Percentiles rank a stretch among this genome's conserved stretches.
Conservation (phyloP, 2,329 filamentous ascomycete species). For the Lojkania enalia region DNA sequence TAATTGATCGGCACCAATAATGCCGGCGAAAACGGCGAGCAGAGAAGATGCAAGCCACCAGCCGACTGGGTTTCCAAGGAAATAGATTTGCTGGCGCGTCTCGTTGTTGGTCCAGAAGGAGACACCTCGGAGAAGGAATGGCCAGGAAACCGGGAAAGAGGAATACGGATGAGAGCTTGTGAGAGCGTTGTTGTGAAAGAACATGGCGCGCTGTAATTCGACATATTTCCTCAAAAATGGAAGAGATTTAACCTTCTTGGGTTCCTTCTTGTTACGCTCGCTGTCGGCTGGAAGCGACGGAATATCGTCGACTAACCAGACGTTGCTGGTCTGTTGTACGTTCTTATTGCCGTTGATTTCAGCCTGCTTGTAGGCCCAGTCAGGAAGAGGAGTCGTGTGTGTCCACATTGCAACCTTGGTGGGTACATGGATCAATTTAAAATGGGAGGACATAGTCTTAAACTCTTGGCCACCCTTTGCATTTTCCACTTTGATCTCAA, state of each 20-base stretch:
- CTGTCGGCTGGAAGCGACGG: conserved; percentile 74
- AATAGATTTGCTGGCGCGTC: conserved; percentile 96
- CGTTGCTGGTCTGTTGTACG: conserved; percentile 81
- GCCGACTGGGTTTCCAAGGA: conserved; percentile 92
- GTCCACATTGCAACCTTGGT: conserved; percentile 99
- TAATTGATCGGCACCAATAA: conserved; percentile 89
- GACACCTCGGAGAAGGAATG: conserved; percentile 93
- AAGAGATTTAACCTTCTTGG: conserved; percentile 77
- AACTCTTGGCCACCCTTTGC: conserved; percentile 82
- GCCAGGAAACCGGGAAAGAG: conserved; percentile 95
- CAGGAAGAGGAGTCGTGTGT: conserved; percentile 89
- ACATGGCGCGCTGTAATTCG: conserved; percentile 96
- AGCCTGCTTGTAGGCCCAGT: conserved; percentile 96
- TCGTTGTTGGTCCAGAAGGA: conserved; percentile 99
- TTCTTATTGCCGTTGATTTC: conserved; percentile 99
- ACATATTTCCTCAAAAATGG: conserved; percentile 94
- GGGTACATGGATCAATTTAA: conserved; percentile 92
- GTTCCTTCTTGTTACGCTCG: conserved; percentile 72
- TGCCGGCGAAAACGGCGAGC: conserved; percentile 89
- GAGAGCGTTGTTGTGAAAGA: conserved; percentile 98
- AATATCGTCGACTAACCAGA: conserved; percentile 93
- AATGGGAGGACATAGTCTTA: conserved; percentile 87
- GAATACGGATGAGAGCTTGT: conserved; percentile 97
- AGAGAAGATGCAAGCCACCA: conserved; percentile 97
- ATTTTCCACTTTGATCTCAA: conserved; percentile 87